Percentiles rank a stretch among this genome's conserved stretches.
These are phyloP conservation scores for Allomyces javanicus DNA, from an alignment of 192 early-diverging fungal species.

Conservation along the genomic window DNA sequence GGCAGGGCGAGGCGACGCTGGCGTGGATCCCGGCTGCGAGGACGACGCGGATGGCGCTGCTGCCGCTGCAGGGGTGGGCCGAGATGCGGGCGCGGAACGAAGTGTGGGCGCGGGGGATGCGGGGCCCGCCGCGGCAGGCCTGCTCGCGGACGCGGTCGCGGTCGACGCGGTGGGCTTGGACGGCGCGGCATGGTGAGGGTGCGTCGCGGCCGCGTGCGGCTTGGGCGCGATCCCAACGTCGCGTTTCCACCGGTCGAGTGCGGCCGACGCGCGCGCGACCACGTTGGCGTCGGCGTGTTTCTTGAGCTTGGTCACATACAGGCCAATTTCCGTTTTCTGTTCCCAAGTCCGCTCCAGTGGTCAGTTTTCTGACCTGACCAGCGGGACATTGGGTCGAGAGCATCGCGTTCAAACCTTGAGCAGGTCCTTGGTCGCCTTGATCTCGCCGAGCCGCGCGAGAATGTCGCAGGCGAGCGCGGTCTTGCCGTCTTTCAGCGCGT, in stretches of 20 bases:
- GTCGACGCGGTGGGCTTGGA: neutral
- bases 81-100: slow-evolving; percentile 1
- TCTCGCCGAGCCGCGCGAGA: neutral
- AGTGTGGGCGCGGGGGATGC: neutral
- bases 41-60: slow-evolving; percentile 14
- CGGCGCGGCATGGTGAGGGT: no score
- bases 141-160: slow-evolving; percentile 1
- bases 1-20: neutral
- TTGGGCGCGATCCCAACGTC: slow-evolving; percentile 24
- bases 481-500: neutral
- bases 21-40: slow-evolving; percentile 5
- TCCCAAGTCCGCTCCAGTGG: neutral
- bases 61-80: slow-evolving; percentile 8
- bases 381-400: no score
- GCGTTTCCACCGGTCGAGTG: slow-evolving; percentile 69
- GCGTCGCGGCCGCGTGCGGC: neutral
- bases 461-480: neutral
- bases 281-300: slow-evolving; percentile 38
- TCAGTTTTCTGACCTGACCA: no score
- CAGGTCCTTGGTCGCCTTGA: neutral
- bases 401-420: neutral
- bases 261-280: slow-evolving; percentile 36
- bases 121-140: slow-evolving; percentile 3
- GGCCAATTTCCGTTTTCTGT: slow-evolving; percentile 60
- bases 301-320: slow-evolving; percentile 51